Percentiles rank a stretch among this genome's conserved stretches.
These are phyloP conservation scores for Ilyonectria sp. DNA, from an alignment of 2,329 filamentous ascomycete species.

Conservation along the genomic window DNA sequence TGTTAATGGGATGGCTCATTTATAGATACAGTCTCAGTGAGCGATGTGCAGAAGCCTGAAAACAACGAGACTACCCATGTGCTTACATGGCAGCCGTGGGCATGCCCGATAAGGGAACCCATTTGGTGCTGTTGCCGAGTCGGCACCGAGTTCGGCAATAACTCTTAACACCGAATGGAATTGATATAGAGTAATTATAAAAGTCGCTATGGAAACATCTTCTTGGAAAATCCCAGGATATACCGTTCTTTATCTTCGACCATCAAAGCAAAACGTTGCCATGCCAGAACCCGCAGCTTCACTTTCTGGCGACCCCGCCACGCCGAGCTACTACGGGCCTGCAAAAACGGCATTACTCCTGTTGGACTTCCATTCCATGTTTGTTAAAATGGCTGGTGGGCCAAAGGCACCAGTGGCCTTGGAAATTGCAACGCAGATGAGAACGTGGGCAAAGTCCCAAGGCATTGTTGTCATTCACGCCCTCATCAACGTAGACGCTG, in stretches of 20 bases:
- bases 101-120: too few species aligned
- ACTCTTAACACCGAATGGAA: conserved; percentile 15
- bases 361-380: conserved; percentile 23
- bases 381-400: conserved; percentile 13
- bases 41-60: too few species aligned
- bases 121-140: background rate
- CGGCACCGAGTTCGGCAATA: conserved; percentile 17
- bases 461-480: conserved; percentile 19
- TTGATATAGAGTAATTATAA: background rate
- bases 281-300: background rate
- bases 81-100: too few species aligned
- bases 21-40: too few species aligned
- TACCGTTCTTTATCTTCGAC: too few species aligned
- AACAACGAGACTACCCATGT: too few species aligned
- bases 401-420: conserved; percentile 6
- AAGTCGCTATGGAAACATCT: too few species aligned
- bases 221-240: too few species aligned
- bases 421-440: conserved; percentile 12
- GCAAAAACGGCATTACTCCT: conserved; percentile 19
- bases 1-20: too few species aligned
- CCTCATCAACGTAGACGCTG: conserved; percentile 17
- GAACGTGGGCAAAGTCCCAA: conserved; percentile 21
- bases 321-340: conserved; percentile 6
- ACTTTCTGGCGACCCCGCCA: conserved; percentile 4
- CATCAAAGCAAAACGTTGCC: background rate